phyloP scores from a whole-genome alignment of 176 grass and related monocot genomes.

The Zea luxurians region DNA sequence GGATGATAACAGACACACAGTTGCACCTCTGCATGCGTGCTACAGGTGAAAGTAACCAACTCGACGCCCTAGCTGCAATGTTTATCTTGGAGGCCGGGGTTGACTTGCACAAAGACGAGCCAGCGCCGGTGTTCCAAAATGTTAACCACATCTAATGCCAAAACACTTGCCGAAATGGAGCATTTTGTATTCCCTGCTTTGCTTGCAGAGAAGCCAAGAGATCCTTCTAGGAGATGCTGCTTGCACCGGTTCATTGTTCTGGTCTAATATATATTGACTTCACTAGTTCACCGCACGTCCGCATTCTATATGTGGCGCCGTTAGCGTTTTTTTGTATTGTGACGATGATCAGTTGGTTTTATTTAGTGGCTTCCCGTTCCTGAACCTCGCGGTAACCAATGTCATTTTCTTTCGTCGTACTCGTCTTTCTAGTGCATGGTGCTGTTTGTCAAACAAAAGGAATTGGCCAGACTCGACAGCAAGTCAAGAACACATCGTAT shows the following conservation, averaged over 20 bases:
- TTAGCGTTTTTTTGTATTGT: background rate
- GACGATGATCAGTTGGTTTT: background rate
- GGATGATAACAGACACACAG: background rate
- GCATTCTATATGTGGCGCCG: background rate
- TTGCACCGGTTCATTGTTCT: background rate
- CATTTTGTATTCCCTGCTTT: slow-evolving; percentile 18
- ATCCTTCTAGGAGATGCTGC: slow-evolving; percentile 19
- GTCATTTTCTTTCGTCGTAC: background rate
- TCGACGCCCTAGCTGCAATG: background rate
- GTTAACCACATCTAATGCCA: slow-evolving; percentile 16
- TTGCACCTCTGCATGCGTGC: background rate
- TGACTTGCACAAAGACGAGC: slow-evolving; percentile 7
- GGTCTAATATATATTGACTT: background rate
- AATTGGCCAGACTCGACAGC: background rate
- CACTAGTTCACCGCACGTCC: background rate
- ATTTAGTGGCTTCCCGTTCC: background rate
- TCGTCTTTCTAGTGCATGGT: background rate
- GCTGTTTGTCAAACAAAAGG: background rate
- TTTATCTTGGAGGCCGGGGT: slow-evolving; percentile 14
- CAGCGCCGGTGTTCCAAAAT: background rate
- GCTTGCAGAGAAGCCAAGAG: background rate
- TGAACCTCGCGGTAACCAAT: background rate
- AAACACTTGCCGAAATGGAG: background rate
- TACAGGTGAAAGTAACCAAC: background rate
- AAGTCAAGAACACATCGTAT: background rate